A percentile compares a stretch with the other conserved stretches of the same genome.
These are phyloP conservation scores for Solanum hybrid DNA, from an alignment of 305 asterid genomes.

Conservation along the genomic window DNA sequence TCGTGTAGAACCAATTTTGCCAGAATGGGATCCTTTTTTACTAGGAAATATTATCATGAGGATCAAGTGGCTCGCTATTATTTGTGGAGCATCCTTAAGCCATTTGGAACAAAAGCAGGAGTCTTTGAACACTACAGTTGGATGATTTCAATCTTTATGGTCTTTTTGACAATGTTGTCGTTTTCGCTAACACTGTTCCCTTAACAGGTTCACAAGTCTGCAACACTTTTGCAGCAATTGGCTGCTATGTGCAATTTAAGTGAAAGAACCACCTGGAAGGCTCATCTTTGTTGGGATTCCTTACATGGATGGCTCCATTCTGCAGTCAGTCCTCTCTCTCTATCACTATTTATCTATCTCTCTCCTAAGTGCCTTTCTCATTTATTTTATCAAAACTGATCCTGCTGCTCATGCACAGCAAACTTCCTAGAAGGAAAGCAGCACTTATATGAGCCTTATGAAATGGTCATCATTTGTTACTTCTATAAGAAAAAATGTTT, in stretches of 20 bases:
- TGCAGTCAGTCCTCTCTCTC: constrained; percentile 48
- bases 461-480: not conserved
- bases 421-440: not conserved
- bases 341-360: constrained; percentile 18
- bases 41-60: not conserved
- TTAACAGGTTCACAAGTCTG: constrained; percentile 73
- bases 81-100: not conserved
- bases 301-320: constrained; percentile 64
- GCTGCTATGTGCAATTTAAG: constrained; percentile 75
- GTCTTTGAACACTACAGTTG: not conserved
- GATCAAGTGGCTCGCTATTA: not conserved
- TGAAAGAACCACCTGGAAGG: constrained; percentile 51
- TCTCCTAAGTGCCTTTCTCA: not conserved
- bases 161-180: not conserved
- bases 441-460: not conserved
- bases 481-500: not conserved
- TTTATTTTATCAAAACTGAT: not conserved
- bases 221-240: constrained; percentile 65
- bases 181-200: not conserved
- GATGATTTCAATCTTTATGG: not conserved
- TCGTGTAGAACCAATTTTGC: not conserved
- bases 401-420: not conserved
- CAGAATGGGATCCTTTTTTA: not conserved
- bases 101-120: not conserved
- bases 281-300: constrained; percentile 57